Base-by-base conservation (phyloP, 371 early-diverging fungal species). In the Thermomucor indicae-seudaticae region DNA sequence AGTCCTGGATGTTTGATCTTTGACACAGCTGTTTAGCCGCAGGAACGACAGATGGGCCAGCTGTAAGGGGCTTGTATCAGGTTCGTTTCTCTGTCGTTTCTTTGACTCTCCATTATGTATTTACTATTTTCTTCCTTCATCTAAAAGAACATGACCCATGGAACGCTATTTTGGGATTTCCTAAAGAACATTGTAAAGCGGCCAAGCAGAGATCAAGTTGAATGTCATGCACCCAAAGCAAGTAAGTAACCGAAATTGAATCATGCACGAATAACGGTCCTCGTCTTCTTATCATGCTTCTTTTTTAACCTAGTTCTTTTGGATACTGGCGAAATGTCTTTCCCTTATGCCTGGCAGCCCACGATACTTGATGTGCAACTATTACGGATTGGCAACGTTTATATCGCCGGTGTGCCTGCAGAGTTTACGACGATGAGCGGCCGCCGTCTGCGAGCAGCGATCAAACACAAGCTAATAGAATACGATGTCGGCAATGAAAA, bases 381-480 rank as follows among this genome's bases (percentile, higher is more conserved):
- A 19, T 51, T 80, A 11, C 64, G 70, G 3, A 44, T 79, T 12
- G 80, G 79, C n/a, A 72, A 83, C 42, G 51, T 84, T 2, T 79
- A 75, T 49, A 76, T 86, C 35, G 65, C 79, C 24, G 80, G 71
- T 6, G 67, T 72, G 1, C 83, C 84, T n/a, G 58, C 67, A 12
- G 85, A 84, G 53, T 80, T 85, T 43, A 80, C 85, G 5, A 85
- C 84, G 22, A 84, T 86, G 87, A 72, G 78, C 35, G 87, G 87
- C 2, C 56, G 85, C 29, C 55, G 84, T 4, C 50, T 85, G 20
- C 67, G 73, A 8, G 55, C 57, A 0, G 64, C 79, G 3, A 70
- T 71, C n/a, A 65, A 75, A 37, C 38, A 51, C 0, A 54, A 65
- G 11, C 41, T 81, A 1, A 63, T 78, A 12, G 50, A 51, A 38